These are phyloP conservation scores for Pseudonectria foliicola DNA, from an alignment of 2,329 filamentous ascomycete species.

Conservation along the genomic window DNA sequence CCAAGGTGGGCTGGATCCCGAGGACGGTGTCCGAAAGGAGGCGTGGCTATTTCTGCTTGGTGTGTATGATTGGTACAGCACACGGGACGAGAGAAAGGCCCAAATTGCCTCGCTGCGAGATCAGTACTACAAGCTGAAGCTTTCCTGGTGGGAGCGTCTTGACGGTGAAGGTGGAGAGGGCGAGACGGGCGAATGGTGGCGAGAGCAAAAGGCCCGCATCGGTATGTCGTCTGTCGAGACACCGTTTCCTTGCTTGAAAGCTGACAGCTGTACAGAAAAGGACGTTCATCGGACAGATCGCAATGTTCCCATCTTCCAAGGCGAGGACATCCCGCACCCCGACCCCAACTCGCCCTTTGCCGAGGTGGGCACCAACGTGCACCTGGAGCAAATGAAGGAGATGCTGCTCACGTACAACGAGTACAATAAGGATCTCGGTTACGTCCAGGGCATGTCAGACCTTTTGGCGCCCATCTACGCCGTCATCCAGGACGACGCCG, in stretches of 20 bases:
- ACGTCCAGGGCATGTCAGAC: conserved; percentile 98
- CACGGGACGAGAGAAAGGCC: conserved; percentile 73
- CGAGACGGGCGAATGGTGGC: conserved; percentile 91
- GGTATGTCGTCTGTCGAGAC: conserved; percentile 50
- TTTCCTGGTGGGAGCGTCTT: conserved; percentile 91
- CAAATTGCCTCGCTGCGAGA: conserved; percentile 81
- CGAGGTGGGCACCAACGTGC: conserved; percentile 87
- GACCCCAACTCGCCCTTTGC: conserved; percentile 95
- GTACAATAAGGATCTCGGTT: conserved; percentile 90
- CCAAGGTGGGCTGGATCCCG: conserved; percentile 80
- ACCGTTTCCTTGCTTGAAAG: conserved; percentile 1
- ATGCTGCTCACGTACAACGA: conserved; percentile 99
- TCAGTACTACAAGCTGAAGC: conserved; percentile 90
- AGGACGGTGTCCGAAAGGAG: conserved; percentile 91
- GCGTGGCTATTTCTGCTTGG: conserved; percentile 93
- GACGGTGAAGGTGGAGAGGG: conserved; percentile 72
- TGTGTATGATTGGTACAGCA: conserved; percentile 90
- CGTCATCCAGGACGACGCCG: conserved; percentile 91
- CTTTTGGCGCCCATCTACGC: conserved; percentile 93
- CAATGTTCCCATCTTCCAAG: conserved; percentile 87
- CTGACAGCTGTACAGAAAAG: conserved; percentile 61
- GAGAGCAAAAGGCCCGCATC: conserved; percentile 86
- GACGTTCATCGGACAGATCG: conserved; percentile 97
- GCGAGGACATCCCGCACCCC: conserved; percentile 93
- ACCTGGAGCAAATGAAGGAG: conserved; percentile 98